These are phyloP conservation scores for Ceratobasidium sp. DNA, from an alignment of 1,284 basidiomycete species.

Conservation along the genomic window DNA sequence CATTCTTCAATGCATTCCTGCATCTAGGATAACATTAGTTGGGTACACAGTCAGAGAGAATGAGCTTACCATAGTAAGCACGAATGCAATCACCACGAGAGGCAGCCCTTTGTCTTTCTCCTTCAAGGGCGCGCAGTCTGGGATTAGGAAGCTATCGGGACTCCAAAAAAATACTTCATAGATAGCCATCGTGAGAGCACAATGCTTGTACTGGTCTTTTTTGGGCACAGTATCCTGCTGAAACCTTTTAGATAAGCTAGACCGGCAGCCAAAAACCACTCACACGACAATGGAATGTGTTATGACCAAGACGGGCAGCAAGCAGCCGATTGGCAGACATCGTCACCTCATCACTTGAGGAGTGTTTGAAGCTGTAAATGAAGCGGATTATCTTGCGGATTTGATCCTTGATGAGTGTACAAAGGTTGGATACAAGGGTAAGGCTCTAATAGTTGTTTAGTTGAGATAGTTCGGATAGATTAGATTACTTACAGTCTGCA, in stretches of 20 bases:
- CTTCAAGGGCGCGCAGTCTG: background rate
- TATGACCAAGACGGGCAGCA: background rate
- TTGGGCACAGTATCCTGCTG: background rate
- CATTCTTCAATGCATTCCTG: constrained; percentile 14
- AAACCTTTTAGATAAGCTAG: background rate
- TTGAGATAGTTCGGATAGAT: background rate
- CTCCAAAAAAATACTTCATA: background rate
- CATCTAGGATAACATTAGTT: background rate
- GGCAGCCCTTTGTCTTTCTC: background rate
- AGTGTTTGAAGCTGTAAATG: background rate
- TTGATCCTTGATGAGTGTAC: background rate
- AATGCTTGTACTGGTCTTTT: background rate
- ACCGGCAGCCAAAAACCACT: background rate
- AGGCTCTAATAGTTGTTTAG: too few species aligned
- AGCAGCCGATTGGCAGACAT: background rate
- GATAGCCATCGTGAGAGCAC: background rate
- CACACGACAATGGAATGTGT: background rate
- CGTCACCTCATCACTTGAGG: background rate
- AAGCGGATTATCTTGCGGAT: background rate
- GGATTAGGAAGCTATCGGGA: background rate
- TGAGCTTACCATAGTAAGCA: background rate
- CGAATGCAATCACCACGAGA: background rate
- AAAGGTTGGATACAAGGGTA: background rate
- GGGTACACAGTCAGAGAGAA: background rate
- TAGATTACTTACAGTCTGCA: background rate